Evolutionary conservation across 371 early-diverging fungal genomes (phyloP).

Genomic region (Circinella umbellata): DNA sequence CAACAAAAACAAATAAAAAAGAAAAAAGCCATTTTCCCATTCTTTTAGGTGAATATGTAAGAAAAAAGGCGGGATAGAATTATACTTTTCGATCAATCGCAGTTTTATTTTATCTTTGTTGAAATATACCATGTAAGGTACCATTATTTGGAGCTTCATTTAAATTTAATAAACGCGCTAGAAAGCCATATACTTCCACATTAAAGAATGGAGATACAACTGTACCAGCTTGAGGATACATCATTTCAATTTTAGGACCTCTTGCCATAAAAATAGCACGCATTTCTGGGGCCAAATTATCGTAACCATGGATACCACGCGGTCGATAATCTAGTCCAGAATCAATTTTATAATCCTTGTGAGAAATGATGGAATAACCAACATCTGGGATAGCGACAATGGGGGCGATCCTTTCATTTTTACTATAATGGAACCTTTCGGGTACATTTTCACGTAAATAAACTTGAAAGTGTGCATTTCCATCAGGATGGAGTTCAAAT

Average conservation of each 20-base stretch:
- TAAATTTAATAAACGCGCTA: slow-evolving; percentile 67
- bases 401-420: slow-evolving; percentile 72
- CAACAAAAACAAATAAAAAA: too few relatives aligned
- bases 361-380: slow-evolving; percentile 60
- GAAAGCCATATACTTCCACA: slow-evolving; percentile 75
- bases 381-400: slow-evolving; percentile 75
- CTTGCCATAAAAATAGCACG: slow-evolving; percentile 85
- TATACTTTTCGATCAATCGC: neutral
- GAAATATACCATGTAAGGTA: slow-evolving; percentile 32
- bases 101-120: neutral
- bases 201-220: slow-evolving; percentile 70
- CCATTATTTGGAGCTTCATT: slow-evolving; percentile 75
- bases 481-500: slow-evolving; percentile 19
- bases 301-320: slow-evolving; percentile 88
- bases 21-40: too few relatives aligned
- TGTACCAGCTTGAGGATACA: slow-evolving; percentile 24
- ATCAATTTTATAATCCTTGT: slow-evolving; percentile 35
- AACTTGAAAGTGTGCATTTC: slow-evolving; percentile 62
- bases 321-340: slow-evolving; percentile 31
- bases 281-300: slow-evolving; percentile 80
- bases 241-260: slow-evolving; percentile 71
- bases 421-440: slow-evolving; percentile 60
- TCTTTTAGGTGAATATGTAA: too few relatives aligned
- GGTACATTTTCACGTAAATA: slow-evolving; percentile 74
- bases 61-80: neutral